Evolutionary conservation across 2,329 filamentous ascomycete genomes (phyloP).

Genomic region (Sphaerulina vaccinii): DNA sequence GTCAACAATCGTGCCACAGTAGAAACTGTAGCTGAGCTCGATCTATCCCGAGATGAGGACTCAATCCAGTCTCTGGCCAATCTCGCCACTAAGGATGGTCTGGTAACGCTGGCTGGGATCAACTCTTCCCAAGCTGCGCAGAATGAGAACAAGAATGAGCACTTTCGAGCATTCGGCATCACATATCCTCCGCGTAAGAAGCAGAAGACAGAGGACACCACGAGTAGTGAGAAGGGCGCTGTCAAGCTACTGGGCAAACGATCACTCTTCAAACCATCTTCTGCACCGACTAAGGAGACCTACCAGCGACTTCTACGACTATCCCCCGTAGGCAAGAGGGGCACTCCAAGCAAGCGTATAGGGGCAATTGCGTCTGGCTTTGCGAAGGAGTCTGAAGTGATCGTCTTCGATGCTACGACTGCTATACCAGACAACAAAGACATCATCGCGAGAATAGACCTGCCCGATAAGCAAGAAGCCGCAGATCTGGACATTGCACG

Average conservation of each 20-base stretch:
- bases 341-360: slow-evolving; percentile 59
- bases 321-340: slow-evolving; percentile 53
- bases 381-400: slow-evolving; percentile 69
- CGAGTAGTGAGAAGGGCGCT: slow-evolving; percentile 38
- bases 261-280: slow-evolving; percentile 49
- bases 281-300: slow-evolving; percentile 52
- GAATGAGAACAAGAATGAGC: slow-evolving; percentile 74
- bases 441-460: slow-evolving; percentile 54
- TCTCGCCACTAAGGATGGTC: slow-evolving; percentile 58
- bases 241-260: slow-evolving; percentile 52
- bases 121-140: slow-evolving; percentile 75
- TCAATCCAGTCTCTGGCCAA: slow-evolving; percentile 80
- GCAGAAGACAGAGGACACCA: slow-evolving; percentile 37
- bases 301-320: slow-evolving; percentile 61
- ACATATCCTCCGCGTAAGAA: slow-evolving; percentile 52
- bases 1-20: slow-evolving; percentile 65
- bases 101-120: slow-evolving; percentile 68
- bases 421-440: slow-evolving; percentile 52
- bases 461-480: slow-evolving; percentile 56
- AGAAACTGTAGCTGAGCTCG: slow-evolving; percentile 66
- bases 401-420: slow-evolving; percentile 70
- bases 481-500: slow-evolving; percentile 70
- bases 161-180: slow-evolving; percentile 75
- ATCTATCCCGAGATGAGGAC: slow-evolving; percentile 81
- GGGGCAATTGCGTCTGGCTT: slow-evolving; percentile 78